These are phyloP conservation scores for Puccinia horiana DNA, from an alignment of 1,284 basidiomycete species.

Conservation along the genomic window DNA sequence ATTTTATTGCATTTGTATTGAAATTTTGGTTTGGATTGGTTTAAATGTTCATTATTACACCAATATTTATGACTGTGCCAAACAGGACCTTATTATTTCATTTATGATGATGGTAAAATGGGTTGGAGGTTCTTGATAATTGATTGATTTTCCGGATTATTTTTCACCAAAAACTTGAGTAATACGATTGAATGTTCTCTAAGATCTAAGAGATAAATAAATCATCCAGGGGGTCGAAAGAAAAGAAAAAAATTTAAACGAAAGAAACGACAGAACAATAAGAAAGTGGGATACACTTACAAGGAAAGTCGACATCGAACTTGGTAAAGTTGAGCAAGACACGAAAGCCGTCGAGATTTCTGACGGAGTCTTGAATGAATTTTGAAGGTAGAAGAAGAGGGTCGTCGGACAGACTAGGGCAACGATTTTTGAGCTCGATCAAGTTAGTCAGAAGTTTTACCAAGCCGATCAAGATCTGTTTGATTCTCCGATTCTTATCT, in stretches of 20 bases:
- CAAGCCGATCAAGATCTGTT: slow-evolving; percentile 13
- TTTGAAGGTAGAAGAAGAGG: background rate
- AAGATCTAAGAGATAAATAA: slow-evolving; percentile 8
- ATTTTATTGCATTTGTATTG: too few relatives aligned
- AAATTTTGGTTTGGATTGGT: too few relatives aligned
- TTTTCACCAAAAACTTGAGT: slow-evolving; percentile 7
- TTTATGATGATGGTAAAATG: background rate
- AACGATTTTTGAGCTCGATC: background rate
- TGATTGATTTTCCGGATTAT: slow-evolving; percentile 17
- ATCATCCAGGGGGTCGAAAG: background rate
- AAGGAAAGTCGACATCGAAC: slow-evolving; percentile 22
- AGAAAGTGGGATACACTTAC: slow-evolving; percentile 4
- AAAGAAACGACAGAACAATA: background rate
- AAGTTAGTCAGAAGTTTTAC: slow-evolving; percentile 13
- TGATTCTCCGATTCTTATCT: background rate
- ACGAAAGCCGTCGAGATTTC: background rate
- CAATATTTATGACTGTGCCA: too few relatives aligned
- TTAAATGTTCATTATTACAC: too few relatives aligned
- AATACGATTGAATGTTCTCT: slow-evolving; percentile 26
- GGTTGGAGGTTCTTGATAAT: slow-evolving; percentile 8
- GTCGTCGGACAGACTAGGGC: background rate
- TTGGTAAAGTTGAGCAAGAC: slow-evolving; percentile 1
- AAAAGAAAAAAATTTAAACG: background rate
- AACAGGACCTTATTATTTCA: too few relatives aligned
- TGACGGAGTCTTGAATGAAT: background rate